Evolutionary conservation across 1,139 yeast species (phyloP).

Genomic region (Taphrina pruni): DNA sequence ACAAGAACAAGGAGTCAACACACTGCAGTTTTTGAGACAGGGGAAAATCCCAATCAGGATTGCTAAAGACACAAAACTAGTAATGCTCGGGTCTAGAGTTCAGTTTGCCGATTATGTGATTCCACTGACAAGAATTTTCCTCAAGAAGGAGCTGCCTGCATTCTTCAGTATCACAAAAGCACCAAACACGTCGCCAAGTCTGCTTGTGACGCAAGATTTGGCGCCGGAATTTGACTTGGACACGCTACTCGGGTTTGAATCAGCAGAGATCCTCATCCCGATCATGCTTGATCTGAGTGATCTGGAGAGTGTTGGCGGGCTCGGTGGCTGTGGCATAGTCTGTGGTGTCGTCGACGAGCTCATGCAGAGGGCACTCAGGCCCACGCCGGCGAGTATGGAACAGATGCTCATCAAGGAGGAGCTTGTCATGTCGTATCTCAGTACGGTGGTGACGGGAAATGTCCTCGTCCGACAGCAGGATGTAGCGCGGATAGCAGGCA

Average conservation of each 20-base stretch:
- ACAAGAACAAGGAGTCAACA: slow-evolving; percentile 20
- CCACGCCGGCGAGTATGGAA: slow-evolving; percentile 14
- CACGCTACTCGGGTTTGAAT: slow-evolving; percentile 18
- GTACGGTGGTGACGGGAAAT: slow-evolving; percentile 37
- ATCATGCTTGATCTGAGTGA: slow-evolving; percentile 31
- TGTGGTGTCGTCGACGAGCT: slow-evolving; percentile 39
- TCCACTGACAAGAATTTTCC: slow-evolving; percentile 20
- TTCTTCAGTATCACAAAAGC: slow-evolving; percentile 36
- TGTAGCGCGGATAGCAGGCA: slow-evolving; percentile 15
- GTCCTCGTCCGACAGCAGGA: slow-evolving; percentile 30
- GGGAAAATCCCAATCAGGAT: slow-evolving; percentile 30
- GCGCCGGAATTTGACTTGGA: slow-evolving; percentile 15
- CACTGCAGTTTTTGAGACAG: slow-evolving; percentile 26
- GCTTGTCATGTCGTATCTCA: slow-evolving; percentile 36
- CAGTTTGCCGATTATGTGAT: slow-evolving; percentile 12
- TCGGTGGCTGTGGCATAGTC: slow-evolving; percentile 39
- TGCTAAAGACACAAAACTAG: slow-evolving; percentile 6
- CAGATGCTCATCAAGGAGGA: slow-evolving; percentile 23
- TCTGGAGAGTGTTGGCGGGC: slow-evolving; percentile 14
- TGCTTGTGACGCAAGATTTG: slow-evolving; percentile 12
- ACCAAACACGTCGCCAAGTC: slow-evolving; percentile 27
- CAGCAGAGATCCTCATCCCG: slow-evolving; percentile 29
- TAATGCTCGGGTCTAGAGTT: slow-evolving; percentile 28
- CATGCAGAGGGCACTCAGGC: slow-evolving; percentile 16
- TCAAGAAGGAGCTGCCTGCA: slow-evolving; percentile 6